Base-by-base conservation (phyloP, 352 stramenopile genomes). In the Globisporangium polare region DNA sequence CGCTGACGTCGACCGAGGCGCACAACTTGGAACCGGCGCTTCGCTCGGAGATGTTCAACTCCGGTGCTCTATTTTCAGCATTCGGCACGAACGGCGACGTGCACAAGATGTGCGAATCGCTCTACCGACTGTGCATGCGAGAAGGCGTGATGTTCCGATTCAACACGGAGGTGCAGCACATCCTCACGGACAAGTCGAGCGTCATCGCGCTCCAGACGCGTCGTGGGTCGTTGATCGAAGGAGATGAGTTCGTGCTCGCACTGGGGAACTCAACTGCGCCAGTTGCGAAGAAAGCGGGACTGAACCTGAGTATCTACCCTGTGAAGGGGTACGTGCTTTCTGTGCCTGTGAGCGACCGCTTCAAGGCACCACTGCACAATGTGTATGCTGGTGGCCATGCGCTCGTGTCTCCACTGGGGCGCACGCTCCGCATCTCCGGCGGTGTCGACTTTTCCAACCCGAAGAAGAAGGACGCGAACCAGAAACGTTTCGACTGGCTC, bases 101-200 rank as follows among this genome's bases (percentile, higher is more conserved):
- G 53, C 83, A 95, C 74, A 95, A 95, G 73, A 92, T 92, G 77
- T 95, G 86, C 60, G 71, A 89, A 59, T 88, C 84, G 47, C 78
- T 95, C 18, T 89, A 91, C 65, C 68, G 75, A 10, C 69, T 94
- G 20, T 95, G 83, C 55, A 78, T 90, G 68, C 80, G 83, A 5
- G 77, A 94, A 57, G 86, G 86, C 27, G 86, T 95, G 52, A 93
- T 95, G 86, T 95, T 95, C 71, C 86, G 84, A 50, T 92, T 95
- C 54, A 89, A 90, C 53, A 91, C 86, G 3, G 86, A 95, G 37
- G 74, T 95, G 51, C 72, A 85, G 27, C 82, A 95, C 47, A 77
- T 95, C 35, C 68, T 95, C 22, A 86, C 82, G 20, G 85, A 92
- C 64, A 80, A 83, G 52, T 84, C 81, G 50, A 73, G 75, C 17